Base-by-base conservation (phyloP, 2,329 filamentous ascomycete genomes). In the Chaetomium strumarium region DNA sequence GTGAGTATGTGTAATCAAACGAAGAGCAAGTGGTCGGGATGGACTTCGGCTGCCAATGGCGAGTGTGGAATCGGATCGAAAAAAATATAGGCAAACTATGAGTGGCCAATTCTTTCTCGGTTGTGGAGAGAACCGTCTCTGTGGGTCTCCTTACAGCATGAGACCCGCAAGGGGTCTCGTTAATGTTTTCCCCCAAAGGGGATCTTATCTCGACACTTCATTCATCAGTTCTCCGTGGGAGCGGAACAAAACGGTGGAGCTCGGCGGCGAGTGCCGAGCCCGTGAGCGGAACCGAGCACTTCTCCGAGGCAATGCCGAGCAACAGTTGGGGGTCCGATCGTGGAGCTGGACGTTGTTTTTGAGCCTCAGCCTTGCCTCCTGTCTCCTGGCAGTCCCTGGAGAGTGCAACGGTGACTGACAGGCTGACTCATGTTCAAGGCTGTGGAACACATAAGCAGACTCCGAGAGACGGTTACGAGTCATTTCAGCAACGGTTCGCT, bases 61-160 rank as follows among this genome's bases (percentile, higher is more conserved):
- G 49, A 41, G 39, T 57, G 46, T 57, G 49, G 58, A 61, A 61
- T 53, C 55, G 41, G 24, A 51, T 59, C 49, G 59, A 61, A 61
- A 59, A 53, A 55, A 46, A 31, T 55, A 57, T 59, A 36, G 43
- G 20, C 43, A 51, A 24, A 19, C 29, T 12, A 13, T 56, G 57
- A 59, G 45, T 59, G 57, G 57, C 44, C 46, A 38, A 46, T 53
- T 48, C 31, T 24, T 24, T 5, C 34, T 16, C 34, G 24, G 14
- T 16, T 16, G 31, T 38, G 24, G 36, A 29, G 39, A n/a, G 44
- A 46, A 34, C n/a, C 54, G 50, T 52, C 48, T n/a, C 12, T 29
- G 52, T 56, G 56, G 56, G 52, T 53, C 54, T 37, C 39, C 1
- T 9, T 13, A 39, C 39, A 45, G 33, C 45, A 38, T 53, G 52